Conservation (phyloP, 225 moss, liverwort and hornwort genomes). For the Physcomitrium patens region DNA sequence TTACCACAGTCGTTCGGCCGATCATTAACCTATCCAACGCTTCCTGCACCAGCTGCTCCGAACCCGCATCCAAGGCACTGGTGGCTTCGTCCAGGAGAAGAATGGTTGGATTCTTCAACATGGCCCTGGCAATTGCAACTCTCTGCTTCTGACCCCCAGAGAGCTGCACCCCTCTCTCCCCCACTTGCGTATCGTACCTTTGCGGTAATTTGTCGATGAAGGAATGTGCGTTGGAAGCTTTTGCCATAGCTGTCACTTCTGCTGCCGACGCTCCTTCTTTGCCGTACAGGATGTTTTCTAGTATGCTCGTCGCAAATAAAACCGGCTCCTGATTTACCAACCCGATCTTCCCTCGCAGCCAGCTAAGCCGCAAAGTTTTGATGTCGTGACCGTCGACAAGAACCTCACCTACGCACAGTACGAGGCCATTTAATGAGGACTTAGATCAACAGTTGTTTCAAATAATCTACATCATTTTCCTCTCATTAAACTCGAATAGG, state of each 20-base stretch:
- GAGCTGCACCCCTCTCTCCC: conserved; percentile 63
- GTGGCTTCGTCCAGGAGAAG: conserved; percentile 62
- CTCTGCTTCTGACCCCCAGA: conserved; percentile 64
- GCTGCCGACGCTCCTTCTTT: conserved; percentile 51
- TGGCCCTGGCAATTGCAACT: conserved; percentile 60
- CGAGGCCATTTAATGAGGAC: neutral
- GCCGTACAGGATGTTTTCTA: conserved; percentile 60
- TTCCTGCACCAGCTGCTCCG: conserved; percentile 63
- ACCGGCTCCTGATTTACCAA: conserved; percentile 61
- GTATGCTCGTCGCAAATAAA: conserved; percentile 58
- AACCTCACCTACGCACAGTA: conserved; percentile 45
- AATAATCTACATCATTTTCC: too few relatives aligned
- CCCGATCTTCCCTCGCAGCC: conserved; percentile 62
- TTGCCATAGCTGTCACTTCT: conserved; percentile 53
- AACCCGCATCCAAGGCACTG: conserved; percentile 57
- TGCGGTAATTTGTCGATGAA: conserved; percentile 62
- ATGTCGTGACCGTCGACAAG: conserved; percentile 62
- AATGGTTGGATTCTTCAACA: conserved; percentile 60
- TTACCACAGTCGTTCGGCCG: conserved; percentile 55
- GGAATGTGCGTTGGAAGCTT: conserved; percentile 64
- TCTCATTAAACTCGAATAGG: too few relatives aligned
- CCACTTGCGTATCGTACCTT: conserved; percentile 56
- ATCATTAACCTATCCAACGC: conserved; percentile 61
- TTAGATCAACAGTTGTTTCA: too few relatives aligned
- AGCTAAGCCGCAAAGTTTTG: conserved; percentile 49